phyloP scores from a whole-genome alignment of 192 early-diverging fungal species.

The Thoreauomyces humboldtii region DNA sequence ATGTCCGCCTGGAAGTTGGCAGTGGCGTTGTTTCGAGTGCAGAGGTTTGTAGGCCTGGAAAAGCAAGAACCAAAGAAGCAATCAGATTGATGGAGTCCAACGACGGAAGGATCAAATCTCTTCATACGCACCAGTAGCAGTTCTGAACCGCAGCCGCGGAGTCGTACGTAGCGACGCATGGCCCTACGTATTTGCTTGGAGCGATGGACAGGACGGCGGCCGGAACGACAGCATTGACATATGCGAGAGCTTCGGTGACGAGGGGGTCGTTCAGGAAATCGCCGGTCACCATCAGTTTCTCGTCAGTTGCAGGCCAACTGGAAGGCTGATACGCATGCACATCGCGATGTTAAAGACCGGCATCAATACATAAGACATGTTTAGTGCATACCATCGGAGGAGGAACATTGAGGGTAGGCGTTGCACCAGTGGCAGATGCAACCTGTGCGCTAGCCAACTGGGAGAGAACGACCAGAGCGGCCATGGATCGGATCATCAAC shows the following conservation, averaged over 20 bases:
- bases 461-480: too few species aligned
- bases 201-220: background rate
- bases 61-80: too few species aligned
- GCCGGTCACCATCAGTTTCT: background rate
- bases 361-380: too few species aligned
- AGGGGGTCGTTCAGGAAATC: background rate
- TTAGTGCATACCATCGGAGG: too few species aligned
- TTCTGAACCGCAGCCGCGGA: background rate
- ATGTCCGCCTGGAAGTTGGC: slow-evolving; percentile 23
- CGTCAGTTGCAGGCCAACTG: slow-evolving; percentile 12
- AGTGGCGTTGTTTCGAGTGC: slow-evolving; percentile 14
- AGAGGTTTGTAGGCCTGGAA: slow-evolving; percentile 18
- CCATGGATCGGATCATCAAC: too few species aligned
- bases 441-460: too few species aligned
- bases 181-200: slow-evolving; percentile 7
- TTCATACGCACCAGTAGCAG: slow-evolving; percentile 42
- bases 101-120: too few species aligned
- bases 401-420: too few species aligned
- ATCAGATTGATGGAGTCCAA: too few species aligned
- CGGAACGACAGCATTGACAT: background rate
- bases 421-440: too few species aligned
- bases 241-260: background rate
- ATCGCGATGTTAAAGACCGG: too few species aligned
- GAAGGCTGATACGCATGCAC: too few species aligned
- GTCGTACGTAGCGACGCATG: slow-evolving; percentile 7